phyloP scores from a whole-genome alignment of 202 grass and related monocot species.

The Cymbopogon flexuosus region DNA sequence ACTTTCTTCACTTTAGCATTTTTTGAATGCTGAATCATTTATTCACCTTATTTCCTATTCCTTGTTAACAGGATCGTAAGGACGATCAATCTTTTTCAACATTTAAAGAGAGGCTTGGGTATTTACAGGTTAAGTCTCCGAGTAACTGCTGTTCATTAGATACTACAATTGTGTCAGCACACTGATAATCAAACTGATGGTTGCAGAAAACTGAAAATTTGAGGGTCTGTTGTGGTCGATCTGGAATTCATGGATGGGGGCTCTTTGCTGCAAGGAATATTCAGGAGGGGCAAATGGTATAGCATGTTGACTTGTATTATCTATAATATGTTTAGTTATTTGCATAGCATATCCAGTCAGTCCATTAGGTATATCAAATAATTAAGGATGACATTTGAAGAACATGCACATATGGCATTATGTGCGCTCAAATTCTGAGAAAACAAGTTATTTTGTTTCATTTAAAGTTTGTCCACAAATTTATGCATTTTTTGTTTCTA shows the following conservation, averaged over 20 bases:
- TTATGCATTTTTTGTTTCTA: no score
- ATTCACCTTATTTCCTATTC: constrained; percentile 26
- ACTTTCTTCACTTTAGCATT: constrained; percentile 18
- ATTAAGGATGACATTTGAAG: background rate
- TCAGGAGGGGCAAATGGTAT: constrained; percentile 96
- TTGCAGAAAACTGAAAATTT: constrained; percentile 78
- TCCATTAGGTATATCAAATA: background rate
- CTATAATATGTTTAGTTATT: background rate
- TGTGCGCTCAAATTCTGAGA: background rate
- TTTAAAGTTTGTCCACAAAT: no score
- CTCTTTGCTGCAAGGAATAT: constrained; percentile 85
- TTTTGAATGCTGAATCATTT: constrained; percentile 17
- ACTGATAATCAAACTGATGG: constrained; percentile 28
- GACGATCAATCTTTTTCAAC: constrained; percentile 49
- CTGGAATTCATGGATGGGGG: constrained; percentile 98
- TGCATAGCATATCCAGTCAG: background rate
- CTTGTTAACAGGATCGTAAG: constrained; percentile 56
- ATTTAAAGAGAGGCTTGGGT: constrained; percentile 62
- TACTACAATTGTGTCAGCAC: constrained; percentile 25
- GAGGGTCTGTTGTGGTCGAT: constrained; percentile 73
- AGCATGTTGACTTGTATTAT: background rate
- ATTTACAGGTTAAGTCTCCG: constrained; percentile 64
- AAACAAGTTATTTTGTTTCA: background rate
- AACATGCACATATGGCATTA: background rate
- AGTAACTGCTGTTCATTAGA: constrained; percentile 4